Evolutionary conservation across 1,284 basidiomycete genomes (phyloP), one percentile per base, ranked within the genome.

Genomic region (Ceratobasidium papillatum): DNA sequence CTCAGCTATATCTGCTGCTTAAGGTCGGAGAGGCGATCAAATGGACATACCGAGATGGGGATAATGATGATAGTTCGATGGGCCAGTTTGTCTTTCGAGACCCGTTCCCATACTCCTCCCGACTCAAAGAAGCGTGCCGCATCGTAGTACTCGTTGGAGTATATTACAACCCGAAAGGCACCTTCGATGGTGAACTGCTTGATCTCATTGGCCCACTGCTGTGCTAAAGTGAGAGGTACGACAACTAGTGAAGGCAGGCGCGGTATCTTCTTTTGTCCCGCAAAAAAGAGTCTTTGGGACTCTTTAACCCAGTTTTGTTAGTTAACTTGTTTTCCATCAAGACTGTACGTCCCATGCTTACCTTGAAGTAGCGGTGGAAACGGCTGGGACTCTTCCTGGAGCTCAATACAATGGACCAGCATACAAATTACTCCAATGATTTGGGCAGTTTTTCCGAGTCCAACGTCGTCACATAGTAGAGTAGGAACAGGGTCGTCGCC

Each of bases 401-500:
- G 54, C 41, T 49, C 30, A 34, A 45, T 19, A 11, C 19, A 34
- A 34, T 71, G 68, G 7, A 14, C 54, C 1, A 71, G 30, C 38
- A 71, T 43, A 41, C 68, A 45, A 3, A 71, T 5, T 25, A 32
- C 32, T 1, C 68, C 68, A 22, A 71, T 34, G 19, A 59, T 71
- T 32, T 59, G 52, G n/a, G 54, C 25, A 5, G 68, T 71, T 27
- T 71, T 71, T 11, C 68, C 56, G 8, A 71, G 32, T 17, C 68
- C 68, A 9, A 71, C 68, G 17, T 72, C 45, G 41, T 72, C 68
- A 34, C 68, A 72, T 14, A 72, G 38, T 5, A 72, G n/a, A 25
- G 58, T 51, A 7, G 68, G 68, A 11, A 17, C 19, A 9, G 68
- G 22, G 8, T 11, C 17, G 1, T 47, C 43, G 11, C 58, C 68